These are phyloP conservation scores for Clitocybe nebularis DNA, from an alignment of 1,284 basidiomycete genomes.

Conservation along the genomic window DNA sequence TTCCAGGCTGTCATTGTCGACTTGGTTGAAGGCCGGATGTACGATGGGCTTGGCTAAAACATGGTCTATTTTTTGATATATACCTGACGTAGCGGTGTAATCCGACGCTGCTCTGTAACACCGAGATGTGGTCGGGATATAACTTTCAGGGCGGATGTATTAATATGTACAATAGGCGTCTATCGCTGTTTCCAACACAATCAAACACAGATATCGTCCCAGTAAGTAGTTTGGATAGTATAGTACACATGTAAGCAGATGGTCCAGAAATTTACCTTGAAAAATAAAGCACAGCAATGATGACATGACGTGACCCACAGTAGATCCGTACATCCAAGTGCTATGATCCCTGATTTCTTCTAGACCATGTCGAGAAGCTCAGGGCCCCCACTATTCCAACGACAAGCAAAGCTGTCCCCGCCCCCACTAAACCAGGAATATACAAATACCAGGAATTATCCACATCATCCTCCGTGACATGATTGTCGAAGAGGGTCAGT, in stretches of 20 bases:
- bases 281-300: conserved; percentile 12
- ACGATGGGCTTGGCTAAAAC: too few species aligned
- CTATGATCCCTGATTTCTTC: conserved; percentile 58
- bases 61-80: too few species aligned
- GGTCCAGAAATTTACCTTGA: conserved; percentile 1
- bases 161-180: too few species aligned
- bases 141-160: too few species aligned
- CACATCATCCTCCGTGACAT: conserved; percentile 44
- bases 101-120: too few species aligned
- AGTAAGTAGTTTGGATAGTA: too few species aligned
- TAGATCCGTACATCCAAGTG: conserved; percentile 3
- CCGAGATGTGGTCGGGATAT: too few species aligned
- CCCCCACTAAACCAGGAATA: conserved; percentile 70
- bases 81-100: too few species aligned
- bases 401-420: conserved; percentile 72
- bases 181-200: too few species aligned
- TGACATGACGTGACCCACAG: conserved; percentile 6
- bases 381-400: conserved; percentile 72
- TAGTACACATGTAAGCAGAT: too few species aligned
- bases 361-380: conserved; percentile 69
- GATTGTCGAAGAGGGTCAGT: conserved; percentile 42
- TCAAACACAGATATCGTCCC: too few species aligned
- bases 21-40: too few species aligned
- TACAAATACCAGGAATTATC: conserved; percentile 75
- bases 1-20: conserved; percentile 26